These are phyloP conservation scores for Nitzschia sp. DNA, from an alignment of 108 stramenopile species.

Conservation along the genomic window DNA sequence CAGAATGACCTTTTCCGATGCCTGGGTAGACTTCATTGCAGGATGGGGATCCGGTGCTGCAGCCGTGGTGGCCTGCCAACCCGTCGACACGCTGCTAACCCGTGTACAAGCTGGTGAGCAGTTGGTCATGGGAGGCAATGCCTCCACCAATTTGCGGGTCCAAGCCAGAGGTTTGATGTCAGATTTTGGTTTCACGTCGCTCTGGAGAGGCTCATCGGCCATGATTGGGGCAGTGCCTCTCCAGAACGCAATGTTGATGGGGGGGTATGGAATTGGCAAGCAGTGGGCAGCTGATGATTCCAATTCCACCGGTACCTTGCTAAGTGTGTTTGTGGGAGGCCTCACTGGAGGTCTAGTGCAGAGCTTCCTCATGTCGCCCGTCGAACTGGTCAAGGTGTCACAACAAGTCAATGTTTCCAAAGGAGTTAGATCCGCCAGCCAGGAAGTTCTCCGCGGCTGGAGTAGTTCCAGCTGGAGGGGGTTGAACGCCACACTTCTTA, in stretches of 20 bases:
- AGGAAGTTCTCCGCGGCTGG: constrained; percentile 1
- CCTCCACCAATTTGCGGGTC: neutral
- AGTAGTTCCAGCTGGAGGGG: constrained; percentile 52
- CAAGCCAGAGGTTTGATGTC: constrained; percentile 38
- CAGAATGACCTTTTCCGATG: constrained; percentile 41
- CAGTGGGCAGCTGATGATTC: constrained; percentile 31
- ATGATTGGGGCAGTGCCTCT: constrained; percentile 84
- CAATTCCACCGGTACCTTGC: constrained; percentile 28
- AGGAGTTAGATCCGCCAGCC: constrained; percentile 11
- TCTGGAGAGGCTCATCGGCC: constrained; percentile 76
- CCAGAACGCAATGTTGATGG: constrained; percentile 84
- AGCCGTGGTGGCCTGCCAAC: constrained; percentile 68
- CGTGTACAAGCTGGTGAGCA: constrained; percentile 58
- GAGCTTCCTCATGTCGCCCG: constrained; percentile 81
- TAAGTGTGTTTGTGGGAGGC: constrained; percentile 78
- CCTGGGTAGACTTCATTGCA: constrained; percentile 71
- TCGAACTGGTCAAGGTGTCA: constrained; percentile 79
- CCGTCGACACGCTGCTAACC: constrained; percentile 79
- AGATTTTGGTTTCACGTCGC: constrained; percentile 41
- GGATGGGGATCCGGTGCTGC: constrained; percentile 77
- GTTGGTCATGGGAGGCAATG: neutral
- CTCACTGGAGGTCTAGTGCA: constrained; percentile 75
- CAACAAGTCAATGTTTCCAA: constrained; percentile 53
- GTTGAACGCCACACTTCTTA: constrained; percentile 67
- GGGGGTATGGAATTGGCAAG: constrained; percentile 81